Conservation (phyloP, 140 eudicot species). For the Oenanthe javanica region DNA sequence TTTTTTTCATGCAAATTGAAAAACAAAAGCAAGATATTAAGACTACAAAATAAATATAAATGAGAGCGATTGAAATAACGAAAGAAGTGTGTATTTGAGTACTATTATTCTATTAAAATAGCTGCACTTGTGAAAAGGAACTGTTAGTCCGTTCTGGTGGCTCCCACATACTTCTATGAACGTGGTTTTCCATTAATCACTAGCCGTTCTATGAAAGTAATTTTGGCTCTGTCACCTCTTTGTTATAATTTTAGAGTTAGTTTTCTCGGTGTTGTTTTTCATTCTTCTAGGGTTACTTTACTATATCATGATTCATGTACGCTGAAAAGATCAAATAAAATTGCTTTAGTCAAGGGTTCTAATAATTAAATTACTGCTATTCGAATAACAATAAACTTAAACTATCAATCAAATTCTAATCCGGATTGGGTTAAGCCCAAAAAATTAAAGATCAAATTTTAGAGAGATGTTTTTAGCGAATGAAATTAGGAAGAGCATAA, state of each 20-base stretch:
- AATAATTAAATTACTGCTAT: no score
- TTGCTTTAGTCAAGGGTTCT: no score
- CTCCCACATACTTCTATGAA: not conserved
- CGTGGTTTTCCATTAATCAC: not conserved
- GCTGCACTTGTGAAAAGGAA: not conserved
- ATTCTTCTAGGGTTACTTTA: not conserved
- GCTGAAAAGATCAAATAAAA: not conserved
- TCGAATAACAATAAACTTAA: no score
- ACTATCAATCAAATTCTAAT: no score
- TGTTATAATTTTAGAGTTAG: not conserved
- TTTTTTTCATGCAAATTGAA: not conserved
- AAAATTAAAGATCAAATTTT: no score
- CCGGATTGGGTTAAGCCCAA: no score
- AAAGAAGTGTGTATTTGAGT: no score
- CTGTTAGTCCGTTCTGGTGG: not conserved
- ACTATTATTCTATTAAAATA: not conserved
- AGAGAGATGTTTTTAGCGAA: no score
- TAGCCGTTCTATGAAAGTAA: no score
- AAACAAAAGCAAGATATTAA: slow-evolving; percentile 1
- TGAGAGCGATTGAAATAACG: not conserved
- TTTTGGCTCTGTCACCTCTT: no score
- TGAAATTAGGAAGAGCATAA: no score
- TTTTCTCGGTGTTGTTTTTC: not conserved
- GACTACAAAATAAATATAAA: not conserved
- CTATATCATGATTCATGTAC: not conserved